Evolutionary conservation across 257 asterid species (phyloP), one percentile per base, ranked within the genome.

Genomic region (Nicotiana attenuata): DNA sequence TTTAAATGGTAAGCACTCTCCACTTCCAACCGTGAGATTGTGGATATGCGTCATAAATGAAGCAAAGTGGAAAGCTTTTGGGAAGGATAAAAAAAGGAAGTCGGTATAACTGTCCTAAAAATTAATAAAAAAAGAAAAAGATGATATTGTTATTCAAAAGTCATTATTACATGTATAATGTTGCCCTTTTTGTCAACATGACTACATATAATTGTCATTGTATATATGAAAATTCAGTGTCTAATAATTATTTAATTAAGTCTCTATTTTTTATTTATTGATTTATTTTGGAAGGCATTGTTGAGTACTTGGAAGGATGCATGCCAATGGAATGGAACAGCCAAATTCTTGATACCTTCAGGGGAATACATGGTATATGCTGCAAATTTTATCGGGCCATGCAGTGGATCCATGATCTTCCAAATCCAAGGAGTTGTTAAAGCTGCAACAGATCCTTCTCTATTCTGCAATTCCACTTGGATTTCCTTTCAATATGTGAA

Each of bases 371-470:
- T 66, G 83, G 53, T 81, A 52, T 3, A 68, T 10, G 28, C 26
- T 5, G 66, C 60, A 28, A 10, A 0, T 0, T 81, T 81, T 65
- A 6, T 3, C 2, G 83, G 83, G n/a, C 47, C 80, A 35, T 81
- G 83, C 68, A 50, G 11, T 0, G 83, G 79, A 38, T 52, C 7
- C 20, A 28, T 66, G 3, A 22, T 16, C 35, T 10, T 81, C 31
- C 29, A 26, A 33, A 66, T 81, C 1, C 20, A 80, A 63, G 83
- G 83, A 5, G 8, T 24, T 13, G 8, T 80, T 19, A 80, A 38
- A 9, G 83, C 83, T 64, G 63, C 83, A 64, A 80, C 83, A 55
- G 19, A 63, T 68, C 77, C 77, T 45, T 17, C 24, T 1, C 3
- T 80, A 68, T 80, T 80, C 75, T 35, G 47, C 15, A 31, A 52